Percentiles rank a stretch among this genome's conserved stretches.
These are phyloP conservation scores for Rhizopogon salebrosus DNA, from an alignment of 768 basidiomycete genomes.

Conservation along the genomic window DNA sequence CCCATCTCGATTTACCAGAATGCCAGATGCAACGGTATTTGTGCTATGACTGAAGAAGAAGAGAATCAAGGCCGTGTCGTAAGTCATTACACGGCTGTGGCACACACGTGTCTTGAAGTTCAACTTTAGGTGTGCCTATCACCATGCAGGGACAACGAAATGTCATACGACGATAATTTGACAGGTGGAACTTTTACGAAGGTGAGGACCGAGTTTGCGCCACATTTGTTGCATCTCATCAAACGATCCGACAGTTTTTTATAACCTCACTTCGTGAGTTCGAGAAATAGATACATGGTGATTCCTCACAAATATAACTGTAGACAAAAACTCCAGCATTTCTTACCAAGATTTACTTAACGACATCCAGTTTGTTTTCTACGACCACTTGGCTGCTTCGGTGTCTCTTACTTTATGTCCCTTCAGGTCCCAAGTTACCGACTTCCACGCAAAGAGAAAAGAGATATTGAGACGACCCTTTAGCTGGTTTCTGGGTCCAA, in stretches of 20 bases:
- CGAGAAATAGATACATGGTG: not conserved
- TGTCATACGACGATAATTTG: slow-evolving; percentile 17
- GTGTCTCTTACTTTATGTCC: not conserved
- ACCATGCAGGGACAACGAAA: slow-evolving; percentile 20
- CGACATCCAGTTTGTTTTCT: not conserved
- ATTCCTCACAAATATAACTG: not conserved
- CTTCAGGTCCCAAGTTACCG: not conserved
- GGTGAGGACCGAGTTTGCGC: slow-evolving; percentile 8
- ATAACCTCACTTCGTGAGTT: not conserved
- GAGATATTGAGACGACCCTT: not conserved
- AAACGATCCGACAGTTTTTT: not conserved
- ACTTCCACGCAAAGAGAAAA: not conserved
- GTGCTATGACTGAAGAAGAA: not conserved
- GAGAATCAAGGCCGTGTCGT: slow-evolving; percentile 11
- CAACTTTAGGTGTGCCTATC: slow-evolving; percentile 19
- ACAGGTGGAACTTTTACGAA: slow-evolving; percentile 19
- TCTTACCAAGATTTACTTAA: not conserved
- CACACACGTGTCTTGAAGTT: not conserved
- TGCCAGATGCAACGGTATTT: not conserved
- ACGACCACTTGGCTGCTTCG: not conserved
- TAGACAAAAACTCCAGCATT: not conserved
- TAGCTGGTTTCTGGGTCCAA: not conserved
- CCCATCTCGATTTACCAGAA: not conserved
- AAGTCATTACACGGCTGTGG: not conserved
- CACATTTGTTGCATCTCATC: not conserved